Conservation (phyloP, 805 yeast species). For the Wickerhamomyces ciferrii region DNA sequence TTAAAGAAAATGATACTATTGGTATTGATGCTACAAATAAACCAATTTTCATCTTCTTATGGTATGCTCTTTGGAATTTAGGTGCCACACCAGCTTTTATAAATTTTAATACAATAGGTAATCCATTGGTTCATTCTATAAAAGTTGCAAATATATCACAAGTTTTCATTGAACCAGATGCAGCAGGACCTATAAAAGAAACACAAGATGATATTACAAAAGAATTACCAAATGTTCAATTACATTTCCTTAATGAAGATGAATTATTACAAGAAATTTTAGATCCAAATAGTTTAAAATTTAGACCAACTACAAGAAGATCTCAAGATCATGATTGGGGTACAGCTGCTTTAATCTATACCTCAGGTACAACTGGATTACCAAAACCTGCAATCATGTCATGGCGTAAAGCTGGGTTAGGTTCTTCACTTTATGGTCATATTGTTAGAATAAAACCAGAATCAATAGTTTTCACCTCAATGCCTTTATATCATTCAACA, state of each 20-base stretch:
- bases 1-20: constrained; percentile 61
- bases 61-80: constrained; percentile 87
- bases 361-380: constrained; percentile 93
- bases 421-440: constrained; percentile 62
- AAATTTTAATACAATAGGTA: constrained; percentile 72
- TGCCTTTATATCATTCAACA: constrained; percentile 95
- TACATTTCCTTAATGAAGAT: constrained; percentile 48
- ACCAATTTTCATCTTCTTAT: constrained; percentile 71
- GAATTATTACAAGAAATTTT: constrained; percentile 35
- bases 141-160: constrained; percentile 58
- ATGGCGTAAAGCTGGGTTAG: constrained; percentile 80
- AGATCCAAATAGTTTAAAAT: constrained; percentile 37
- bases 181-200: constrained; percentile 45
- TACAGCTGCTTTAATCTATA: constrained; percentile 72
- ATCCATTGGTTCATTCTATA: constrained; percentile 76
- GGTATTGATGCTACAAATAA: constrained; percentile 78
- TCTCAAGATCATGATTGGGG: constrained; percentile 51
- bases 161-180: constrained; percentile 72
- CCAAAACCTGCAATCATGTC: constrained; percentile 93
- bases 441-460: constrained; percentile 52
- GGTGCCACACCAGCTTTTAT: constrained; percentile 88
- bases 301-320: constrained; percentile 57
- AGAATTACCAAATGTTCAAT: constrained; percentile 32
- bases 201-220: constrained; percentile 37
- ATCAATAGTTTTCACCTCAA: constrained; percentile 74